Conservation (phyloP, 768 basidiomycete genomes). For the Termitomyces sp. region DNA sequence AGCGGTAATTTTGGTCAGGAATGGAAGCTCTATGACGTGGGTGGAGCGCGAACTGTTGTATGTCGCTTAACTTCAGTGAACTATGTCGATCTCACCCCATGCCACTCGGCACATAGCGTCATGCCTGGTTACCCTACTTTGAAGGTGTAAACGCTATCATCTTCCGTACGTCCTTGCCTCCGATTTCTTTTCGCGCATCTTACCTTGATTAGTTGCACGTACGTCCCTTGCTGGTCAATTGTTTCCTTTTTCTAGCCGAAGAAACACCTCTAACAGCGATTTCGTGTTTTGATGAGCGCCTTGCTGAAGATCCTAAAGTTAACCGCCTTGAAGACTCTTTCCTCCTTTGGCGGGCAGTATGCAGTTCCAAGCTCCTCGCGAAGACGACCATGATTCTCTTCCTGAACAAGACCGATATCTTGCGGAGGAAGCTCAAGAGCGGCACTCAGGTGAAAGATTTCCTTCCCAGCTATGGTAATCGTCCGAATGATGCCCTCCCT, state of each 20-base stretch:
- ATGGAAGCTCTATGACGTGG: constrained; percentile 69
- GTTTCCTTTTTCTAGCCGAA: not conserved
- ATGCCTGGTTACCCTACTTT: constrained; percentile 71
- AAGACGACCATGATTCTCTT: constrained; percentile 65
- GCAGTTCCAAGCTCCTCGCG: constrained; percentile 51
- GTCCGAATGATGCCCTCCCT: constrained; percentile 49
- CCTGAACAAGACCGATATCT: constrained; percentile 69
- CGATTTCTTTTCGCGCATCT: constrained; percentile 12
- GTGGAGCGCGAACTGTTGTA: constrained; percentile 56
- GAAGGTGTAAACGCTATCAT: constrained; percentile 74
- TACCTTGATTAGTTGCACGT: constrained; percentile 41
- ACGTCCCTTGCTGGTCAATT: constrained; percentile 20
- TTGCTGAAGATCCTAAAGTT: constrained; percentile 54
- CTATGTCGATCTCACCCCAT: not conserved
- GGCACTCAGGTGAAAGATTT: constrained; percentile 42
- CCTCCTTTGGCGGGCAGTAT: constrained; percentile 61
- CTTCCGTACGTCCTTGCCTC: constrained; percentile 49
- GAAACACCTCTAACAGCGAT: constrained; percentile 23
- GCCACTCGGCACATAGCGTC: constrained; percentile 36
- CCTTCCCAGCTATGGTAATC: constrained; percentile 57
- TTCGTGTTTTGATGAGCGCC: constrained; percentile 40
- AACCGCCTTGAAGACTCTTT: constrained; percentile 74
- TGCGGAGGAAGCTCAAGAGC: constrained; percentile 40
- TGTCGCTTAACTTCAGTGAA: constrained; percentile 9
- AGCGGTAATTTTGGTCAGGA: constrained; percentile 36